Evolutionary conservation across 164 flowering plant species (phyloP).

Genomic region (Tetrastigma voinierianum): DNA sequence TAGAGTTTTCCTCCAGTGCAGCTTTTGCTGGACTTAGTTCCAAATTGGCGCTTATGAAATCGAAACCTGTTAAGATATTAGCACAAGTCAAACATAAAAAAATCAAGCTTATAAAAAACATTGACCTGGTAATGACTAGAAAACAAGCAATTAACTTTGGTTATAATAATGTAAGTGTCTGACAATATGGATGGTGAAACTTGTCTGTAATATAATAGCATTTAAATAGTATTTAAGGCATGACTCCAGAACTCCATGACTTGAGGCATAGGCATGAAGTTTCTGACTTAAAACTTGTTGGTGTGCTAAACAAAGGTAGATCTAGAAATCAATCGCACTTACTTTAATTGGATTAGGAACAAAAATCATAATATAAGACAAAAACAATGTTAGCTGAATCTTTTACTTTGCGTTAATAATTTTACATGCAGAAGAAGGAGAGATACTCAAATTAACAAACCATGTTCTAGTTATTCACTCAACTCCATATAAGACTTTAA

Average conservation of each 20-base stretch:
- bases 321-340: too few relatives aligned
- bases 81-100: not conserved
- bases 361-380: too few relatives aligned
- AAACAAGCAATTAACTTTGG: not conserved
- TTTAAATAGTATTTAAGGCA: not conserved
- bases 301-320: too few relatives aligned
- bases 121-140: not conserved
- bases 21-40: constrained; percentile 80
- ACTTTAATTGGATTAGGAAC: too few relatives aligned
- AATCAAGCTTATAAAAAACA: not conserved
- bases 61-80: constrained; percentile 61
- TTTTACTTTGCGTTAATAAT: too few relatives aligned
- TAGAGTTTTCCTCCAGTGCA: constrained; percentile 59
- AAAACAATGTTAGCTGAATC: too few relatives aligned
- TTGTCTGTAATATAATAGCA: not conserved
- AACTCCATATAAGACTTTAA: too few relatives aligned
- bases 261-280: too few relatives aligned
- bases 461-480: too few relatives aligned
- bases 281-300: too few relatives aligned
- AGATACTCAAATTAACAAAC: too few relatives aligned
- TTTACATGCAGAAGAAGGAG: too few relatives aligned
- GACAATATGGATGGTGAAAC: not conserved
- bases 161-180: not conserved
- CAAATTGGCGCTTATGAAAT: constrained; percentile 63
- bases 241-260: not conserved